A percentile compares a stretch with the other conserved stretches of the same genome.
Conservation (phyloP, 2,329 filamentous ascomycete genomes). For the Cryphonectria carpinicola region DNA sequence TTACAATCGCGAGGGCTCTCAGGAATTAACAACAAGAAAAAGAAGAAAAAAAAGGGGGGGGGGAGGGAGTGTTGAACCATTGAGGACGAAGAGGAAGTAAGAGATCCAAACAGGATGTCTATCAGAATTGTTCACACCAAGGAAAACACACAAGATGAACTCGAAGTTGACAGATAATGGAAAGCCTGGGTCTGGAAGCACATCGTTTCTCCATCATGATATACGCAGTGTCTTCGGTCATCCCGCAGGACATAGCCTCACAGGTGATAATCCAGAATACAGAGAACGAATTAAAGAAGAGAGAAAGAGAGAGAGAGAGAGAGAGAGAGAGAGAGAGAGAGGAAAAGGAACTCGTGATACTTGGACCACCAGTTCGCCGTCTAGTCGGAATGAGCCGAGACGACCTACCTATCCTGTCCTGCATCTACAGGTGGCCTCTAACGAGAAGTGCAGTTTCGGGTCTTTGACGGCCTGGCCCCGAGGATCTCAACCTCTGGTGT, state of each 20-base stretch:
- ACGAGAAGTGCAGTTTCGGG: no score
- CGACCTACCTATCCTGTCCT: not conserved
- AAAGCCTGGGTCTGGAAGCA: not conserved
- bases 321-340: no score
- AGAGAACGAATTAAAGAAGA: not conserved
- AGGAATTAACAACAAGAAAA: not conserved
- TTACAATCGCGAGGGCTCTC: not conserved
- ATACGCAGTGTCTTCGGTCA: not conserved
- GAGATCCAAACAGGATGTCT: not conserved
- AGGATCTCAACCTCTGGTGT: no score
- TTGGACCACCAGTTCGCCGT: not conserved
- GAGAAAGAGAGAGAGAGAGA: no score
- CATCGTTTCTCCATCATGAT: not conserved
- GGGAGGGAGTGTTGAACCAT: no score
- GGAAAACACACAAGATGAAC: not conserved
- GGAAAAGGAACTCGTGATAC: not conserved
- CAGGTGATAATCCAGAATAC: not conserved
- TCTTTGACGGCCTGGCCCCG: no score
- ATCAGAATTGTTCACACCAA: not conserved
- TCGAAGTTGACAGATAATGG: not conserved
- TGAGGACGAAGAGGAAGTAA: not conserved
- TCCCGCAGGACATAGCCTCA: not conserved
- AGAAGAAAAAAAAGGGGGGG: not conserved
- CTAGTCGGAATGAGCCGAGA: not conserved
- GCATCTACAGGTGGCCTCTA: no score